Conservation (phyloP, 768 basidiomycete species). For the Amanita rubescens region DNA sequence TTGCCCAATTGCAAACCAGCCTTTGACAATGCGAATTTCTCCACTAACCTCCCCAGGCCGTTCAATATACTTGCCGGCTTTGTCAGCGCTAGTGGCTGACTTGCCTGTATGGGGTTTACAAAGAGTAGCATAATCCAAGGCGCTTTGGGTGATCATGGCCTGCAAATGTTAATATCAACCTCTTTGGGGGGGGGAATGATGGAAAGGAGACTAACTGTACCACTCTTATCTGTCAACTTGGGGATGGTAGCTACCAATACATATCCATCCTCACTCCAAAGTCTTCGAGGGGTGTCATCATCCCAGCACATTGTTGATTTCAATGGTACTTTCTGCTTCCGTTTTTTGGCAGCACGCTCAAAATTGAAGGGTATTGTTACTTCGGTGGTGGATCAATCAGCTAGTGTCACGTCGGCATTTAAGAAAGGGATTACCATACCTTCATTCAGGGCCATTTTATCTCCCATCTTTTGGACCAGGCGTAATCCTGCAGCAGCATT, state of each 20-base stretch:
- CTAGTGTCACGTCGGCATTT: not conserved
- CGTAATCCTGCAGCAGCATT: not conserved
- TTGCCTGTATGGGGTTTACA: not conserved
- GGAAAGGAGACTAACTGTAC: not conserved
- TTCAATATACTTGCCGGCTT: not conserved
- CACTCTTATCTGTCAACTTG: not conserved
- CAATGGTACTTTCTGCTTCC: not conserved
- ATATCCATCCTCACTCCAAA: not conserved
- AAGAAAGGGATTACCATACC: not conserved
- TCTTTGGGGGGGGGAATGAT: not conserved
- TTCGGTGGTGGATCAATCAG: not conserved
- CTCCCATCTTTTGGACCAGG: not conserved
- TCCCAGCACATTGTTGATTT: not conserved
- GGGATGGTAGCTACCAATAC: not conserved
- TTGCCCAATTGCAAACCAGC: not conserved
- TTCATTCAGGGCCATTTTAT: not conserved
- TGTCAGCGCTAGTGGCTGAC: not conserved
- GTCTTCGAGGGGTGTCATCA: not conserved
- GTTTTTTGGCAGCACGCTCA: not conserved
- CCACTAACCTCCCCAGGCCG: not conserved
- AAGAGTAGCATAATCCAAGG: not conserved
- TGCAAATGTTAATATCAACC: not conserved
- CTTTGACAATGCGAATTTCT: not conserved
- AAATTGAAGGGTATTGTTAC: conserved; percentile 1
- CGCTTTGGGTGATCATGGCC: not conserved